Evolutionary conservation across 2,329 filamentous ascomycete species (phyloP), one percentile per base, ranked within the genome.

Genomic region (Fusarium sp.): DNA sequence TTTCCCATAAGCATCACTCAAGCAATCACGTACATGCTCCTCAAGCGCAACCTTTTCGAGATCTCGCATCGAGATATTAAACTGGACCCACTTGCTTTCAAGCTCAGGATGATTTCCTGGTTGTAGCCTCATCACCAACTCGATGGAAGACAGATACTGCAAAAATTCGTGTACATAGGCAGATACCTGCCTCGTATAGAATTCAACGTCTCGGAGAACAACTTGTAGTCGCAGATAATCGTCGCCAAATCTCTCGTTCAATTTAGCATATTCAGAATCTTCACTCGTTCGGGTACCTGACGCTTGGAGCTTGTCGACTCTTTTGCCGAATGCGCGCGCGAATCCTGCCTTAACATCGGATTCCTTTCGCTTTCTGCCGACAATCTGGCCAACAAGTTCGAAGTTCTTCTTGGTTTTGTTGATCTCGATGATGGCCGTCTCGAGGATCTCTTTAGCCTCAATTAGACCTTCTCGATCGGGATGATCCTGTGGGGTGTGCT

Each of bases 321-420:
- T 91, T 76, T 95, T 94, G 70, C 94, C 94, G 82, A 98, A 97
- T 3, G 94, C 94, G 78, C 97, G 95, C 25, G 94, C 93, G 57
- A 98, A 86, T 29, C 93, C 93, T n/a, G 91, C 89, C 66, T 93
- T 91, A 69, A 96, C 92, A 80, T 97, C 94, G 0, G 94, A 95
- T 74, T 97, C 94, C 78, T 97, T 97, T 73, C 93, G 90, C 80
- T 95, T 95, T 63, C 94, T 88, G 63, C 92, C 87, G 35, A 98
- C 93, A 63, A 97, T 95, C 81, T 97, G 93, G 8, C 94, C 94
- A 29, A 98, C 93, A 51, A 97, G 89, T 81, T 98, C 94, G 66
- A 95, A 94, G 59, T 97, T 95, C 83, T 95, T 97, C 84, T 98
- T 98, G 60, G 94, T 91, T 79, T 97, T 94, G 83, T 99, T 97